Conservation (phyloP, 306 rosid species). For the Canavalia ensiformis region DNA sequence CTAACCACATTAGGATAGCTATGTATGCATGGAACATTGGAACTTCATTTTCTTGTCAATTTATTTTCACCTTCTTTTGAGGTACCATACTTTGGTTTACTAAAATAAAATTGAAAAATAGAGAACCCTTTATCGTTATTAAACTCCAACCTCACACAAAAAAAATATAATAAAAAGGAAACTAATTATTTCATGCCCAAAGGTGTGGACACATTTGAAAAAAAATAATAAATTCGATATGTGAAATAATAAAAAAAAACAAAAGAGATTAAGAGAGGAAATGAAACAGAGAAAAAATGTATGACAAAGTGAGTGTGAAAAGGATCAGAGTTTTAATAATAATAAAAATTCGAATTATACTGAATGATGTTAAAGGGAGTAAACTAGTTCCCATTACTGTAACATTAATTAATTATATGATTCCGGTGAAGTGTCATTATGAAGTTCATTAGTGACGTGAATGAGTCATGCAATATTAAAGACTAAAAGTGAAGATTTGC, state of each 20-base stretch:
- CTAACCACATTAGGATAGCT: neutral
- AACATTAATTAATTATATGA: neutral
- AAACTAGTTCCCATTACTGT: neutral
- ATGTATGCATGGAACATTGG: constrained; percentile 7
- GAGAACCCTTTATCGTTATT: neutral
- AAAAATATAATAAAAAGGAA: neutral
- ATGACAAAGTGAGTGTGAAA: too few relatives aligned
- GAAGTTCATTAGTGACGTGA: neutral
- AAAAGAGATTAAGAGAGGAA: too few relatives aligned
- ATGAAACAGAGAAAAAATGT: too few relatives aligned
- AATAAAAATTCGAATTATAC: neutral
- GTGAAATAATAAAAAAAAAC: too few relatives aligned
- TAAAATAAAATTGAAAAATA: constrained; percentile 1
- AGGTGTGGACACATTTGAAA: too few relatives aligned
- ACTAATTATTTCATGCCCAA: too few relatives aligned
- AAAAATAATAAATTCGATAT: too few relatives aligned
- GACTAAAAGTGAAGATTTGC: neutral
- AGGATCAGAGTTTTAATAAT: too few relatives aligned
- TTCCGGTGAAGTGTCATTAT: neutral
- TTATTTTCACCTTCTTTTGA: constrained; percentile 5
- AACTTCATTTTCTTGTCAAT: constrained; percentile 19
- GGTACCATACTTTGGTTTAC: neutral
- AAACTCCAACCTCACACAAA: neutral
- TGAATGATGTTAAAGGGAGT: neutral
- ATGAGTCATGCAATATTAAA: neutral